These are phyloP conservation scores for Circinella minor DNA, from an alignment of 371 early-diverging fungal genomes.

Conservation along the genomic window DNA sequence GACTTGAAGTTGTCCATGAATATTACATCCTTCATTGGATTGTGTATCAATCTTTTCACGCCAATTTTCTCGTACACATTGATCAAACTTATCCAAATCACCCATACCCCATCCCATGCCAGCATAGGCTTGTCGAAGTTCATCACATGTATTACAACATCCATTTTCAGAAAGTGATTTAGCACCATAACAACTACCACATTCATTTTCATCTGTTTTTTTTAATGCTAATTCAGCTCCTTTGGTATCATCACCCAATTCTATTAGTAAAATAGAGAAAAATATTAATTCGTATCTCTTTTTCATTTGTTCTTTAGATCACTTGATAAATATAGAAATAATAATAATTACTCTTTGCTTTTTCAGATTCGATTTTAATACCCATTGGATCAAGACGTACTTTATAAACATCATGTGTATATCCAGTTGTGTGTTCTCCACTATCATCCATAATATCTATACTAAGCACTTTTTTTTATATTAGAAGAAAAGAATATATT, in stretches of 20 bases:
- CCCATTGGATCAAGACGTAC: slow-evolving; percentile 78
- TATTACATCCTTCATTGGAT: slow-evolving; percentile 75
- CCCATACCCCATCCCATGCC: slow-evolving; percentile 76
- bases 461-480: slow-evolving; percentile 63
- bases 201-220: slow-evolving; percentile 61
- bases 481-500: too few species aligned
- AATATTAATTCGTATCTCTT: too few species aligned
- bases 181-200: slow-evolving; percentile 93
- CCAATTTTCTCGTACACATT: slow-evolving; percentile 88
- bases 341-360: slow-evolving; percentile 47
- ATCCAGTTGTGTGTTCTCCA: slow-evolving; percentile 86
- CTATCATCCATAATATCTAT: slow-evolving; percentile 95
- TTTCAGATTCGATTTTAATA: slow-evolving; percentile 60
- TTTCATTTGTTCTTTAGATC: too few species aligned
- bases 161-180: slow-evolving; percentile 59
- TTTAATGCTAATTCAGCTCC: slow-evolving; percentile 44
- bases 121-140: slow-evolving; percentile 86
- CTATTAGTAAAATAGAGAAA: slow-evolving; percentile 31
- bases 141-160: slow-evolving; percentile 96
- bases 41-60: slow-evolving; percentile 76
- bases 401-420: slow-evolving; percentile 83
- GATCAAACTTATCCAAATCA: not conserved
- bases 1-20: slow-evolving; percentile 82
- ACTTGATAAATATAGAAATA: too few species aligned
- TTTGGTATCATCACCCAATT: slow-evolving; percentile 51